Evolutionary conservation across 352 stramenopile genomes (phyloP).

Genomic region (Pelagophyceae sp.): DNA sequence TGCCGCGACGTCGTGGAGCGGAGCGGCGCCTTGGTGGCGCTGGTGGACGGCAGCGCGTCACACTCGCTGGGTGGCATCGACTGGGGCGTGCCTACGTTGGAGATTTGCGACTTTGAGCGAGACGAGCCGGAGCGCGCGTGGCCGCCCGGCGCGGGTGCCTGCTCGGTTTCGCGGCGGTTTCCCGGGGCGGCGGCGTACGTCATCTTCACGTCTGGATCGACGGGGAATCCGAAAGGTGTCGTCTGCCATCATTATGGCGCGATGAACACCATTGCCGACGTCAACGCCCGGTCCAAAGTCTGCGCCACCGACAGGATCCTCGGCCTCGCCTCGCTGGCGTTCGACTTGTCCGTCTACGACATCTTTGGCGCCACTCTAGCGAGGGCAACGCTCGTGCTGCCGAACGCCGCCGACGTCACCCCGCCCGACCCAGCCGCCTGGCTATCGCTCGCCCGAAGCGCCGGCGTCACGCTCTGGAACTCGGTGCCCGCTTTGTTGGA

Average conservation of each 20-base stretch:
- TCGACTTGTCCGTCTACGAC: constrained; percentile 32
- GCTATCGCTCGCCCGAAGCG: neutral
- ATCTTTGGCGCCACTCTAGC: constrained; percentile 23
- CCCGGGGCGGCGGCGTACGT: constrained; percentile 21
- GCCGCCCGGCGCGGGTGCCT: neutral
- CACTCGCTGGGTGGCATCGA: neutral
- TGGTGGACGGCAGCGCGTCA: neutral
- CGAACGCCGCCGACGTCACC: neutral
- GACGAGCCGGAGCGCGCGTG: neutral
- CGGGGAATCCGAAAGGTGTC: constrained; percentile 27
- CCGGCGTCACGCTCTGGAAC: constrained; percentile 29
- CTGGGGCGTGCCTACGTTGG: neutral
- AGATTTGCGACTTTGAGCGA: neutral
- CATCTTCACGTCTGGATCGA: constrained; percentile 31
- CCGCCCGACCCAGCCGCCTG: constrained; percentile 20
- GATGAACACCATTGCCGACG: constrained; percentile 26
- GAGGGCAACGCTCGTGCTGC: constrained; percentile 21
- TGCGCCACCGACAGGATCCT: constrained; percentile 16
- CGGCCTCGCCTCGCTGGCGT: constrained; percentile 23
- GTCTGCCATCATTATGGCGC: constrained; percentile 25
- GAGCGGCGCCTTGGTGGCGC: neutral
- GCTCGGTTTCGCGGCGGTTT: neutral
- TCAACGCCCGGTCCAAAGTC: constrained; percentile 20
- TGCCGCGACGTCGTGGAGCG: constrained; percentile 2
- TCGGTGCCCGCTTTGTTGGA: constrained; percentile 27